phyloP scores from a whole-genome alignment of 257 asterid genomes.

The Gentiana straminea region DNA sequence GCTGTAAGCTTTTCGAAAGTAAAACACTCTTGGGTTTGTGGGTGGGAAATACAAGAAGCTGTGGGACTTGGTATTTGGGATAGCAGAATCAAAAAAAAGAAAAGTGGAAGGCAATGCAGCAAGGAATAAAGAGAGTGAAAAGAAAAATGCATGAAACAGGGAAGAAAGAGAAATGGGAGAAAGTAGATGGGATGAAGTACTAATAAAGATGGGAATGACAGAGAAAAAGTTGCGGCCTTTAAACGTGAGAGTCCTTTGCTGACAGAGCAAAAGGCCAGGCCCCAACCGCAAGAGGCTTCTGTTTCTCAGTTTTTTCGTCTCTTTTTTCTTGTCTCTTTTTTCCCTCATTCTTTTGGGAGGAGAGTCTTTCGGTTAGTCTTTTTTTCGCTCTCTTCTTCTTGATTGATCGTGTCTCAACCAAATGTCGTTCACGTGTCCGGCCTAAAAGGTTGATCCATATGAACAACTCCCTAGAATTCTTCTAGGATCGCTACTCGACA shows the following conservation, averaged over 20 bases:
- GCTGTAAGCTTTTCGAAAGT: background rate
- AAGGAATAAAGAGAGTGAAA: conserved; percentile 8
- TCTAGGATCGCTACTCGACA: too few relatives aligned
- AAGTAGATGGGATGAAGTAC: conserved; percentile 6
- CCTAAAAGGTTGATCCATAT: too few relatives aligned
- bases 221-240: conserved; percentile 30
- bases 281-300: conserved; percentile 1
- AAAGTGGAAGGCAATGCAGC: conserved; percentile 5
- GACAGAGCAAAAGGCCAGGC: conserved; percentile 27
- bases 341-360: background rate
- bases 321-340: conserved; percentile 2
- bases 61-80: background rate
- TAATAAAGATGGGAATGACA: conserved; percentile 20
- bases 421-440: too few relatives aligned
- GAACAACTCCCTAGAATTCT: too few relatives aligned
- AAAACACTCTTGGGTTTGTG: conserved; percentile 3
- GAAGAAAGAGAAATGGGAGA: conserved; percentile 11
- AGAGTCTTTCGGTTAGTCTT: conserved; percentile 4
- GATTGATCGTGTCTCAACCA: background rate
- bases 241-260: conserved; percentile 58
- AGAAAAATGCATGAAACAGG: conserved; percentile 14
- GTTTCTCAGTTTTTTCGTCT: conserved; percentile 5
- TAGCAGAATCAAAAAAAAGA: background rate
- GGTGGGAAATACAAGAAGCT: background rate
- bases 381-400: background rate